Evolutionary conservation across 495 filamentous ascomycete species (phyloP), one percentile per base, ranked within the genome.

Genomic region (Neurospora cerealis): DNA sequence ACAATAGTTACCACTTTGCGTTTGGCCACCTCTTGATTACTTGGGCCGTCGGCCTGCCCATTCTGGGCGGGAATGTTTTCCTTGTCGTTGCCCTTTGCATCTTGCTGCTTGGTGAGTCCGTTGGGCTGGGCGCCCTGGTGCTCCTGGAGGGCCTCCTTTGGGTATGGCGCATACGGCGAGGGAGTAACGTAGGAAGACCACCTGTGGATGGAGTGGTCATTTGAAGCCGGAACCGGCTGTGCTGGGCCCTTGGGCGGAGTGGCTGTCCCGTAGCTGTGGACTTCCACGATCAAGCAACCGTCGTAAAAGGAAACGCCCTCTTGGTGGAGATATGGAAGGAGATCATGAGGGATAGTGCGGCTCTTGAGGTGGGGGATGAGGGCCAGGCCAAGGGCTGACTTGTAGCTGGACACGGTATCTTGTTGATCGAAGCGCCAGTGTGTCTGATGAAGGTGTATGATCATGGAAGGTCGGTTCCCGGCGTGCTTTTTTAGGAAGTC

Each of bases 381-480:
- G 5, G 54, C 54, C 72, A 93, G 82, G 77, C 87, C 89, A 93
- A 98, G 97, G 69, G 95, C 93, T 8, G 94, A 97, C 75, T 91
- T 92, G 80, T 98, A 98, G 2, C 88, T 85, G 76, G 97, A 97
- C 79, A 91, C 93, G 74, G 95, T 94, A 81, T 98, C 93, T 83
- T 97, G 95, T 74, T 94, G 89, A 75, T 98, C 96, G 81, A 99
- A 97, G 69, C 93, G 91, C 79, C 97, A 98, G 82, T 97, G 89
- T 5, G 86, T 92, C 4, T 89, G 88, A 79, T 97, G 90, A 1
- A 99, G 83, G 82, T 98, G 94, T 42, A 99, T 82, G 54, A 94
- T 89, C 10, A 98, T 84, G 13, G 94, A 97, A 0, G 96, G 95
- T 15, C 88, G 88, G 11, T 84, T 84, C 76, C 91, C 94, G 5